Evolutionary conservation across 441 rosid genomes (phyloP), one percentile per base, ranked within the genome.

Genomic region (Manihot esculenta): DNA sequence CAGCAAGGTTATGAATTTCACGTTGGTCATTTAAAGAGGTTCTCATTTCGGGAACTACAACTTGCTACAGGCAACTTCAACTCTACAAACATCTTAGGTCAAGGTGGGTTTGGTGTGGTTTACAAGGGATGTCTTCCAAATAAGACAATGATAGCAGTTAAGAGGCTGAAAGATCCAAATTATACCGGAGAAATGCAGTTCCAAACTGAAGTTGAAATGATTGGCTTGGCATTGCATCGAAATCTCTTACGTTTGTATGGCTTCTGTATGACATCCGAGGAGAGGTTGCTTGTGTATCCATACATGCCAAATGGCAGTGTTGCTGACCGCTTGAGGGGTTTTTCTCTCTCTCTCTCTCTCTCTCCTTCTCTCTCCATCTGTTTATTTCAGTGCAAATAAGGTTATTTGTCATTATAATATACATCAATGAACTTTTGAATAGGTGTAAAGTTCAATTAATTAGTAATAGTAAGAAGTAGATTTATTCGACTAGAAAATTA

Each of bases 301-400:
- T 94, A 85, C 57, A 94, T 94, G 96, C 96, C 92, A 45, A 91
- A 94, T 84, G 98, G 98, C 66, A 91, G 97, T 17, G 96, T 89
- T 1, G 97, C 97, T 50, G 98, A 94, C 71, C 87, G 99, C 44
- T 72, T 91, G 51, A 84, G 93, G 90, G 97, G 97, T 90, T 72
- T 62, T 20, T 71, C 21, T 55, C 7, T 51, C 33, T 5, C 47
- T 47, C 47, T n/a, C n/a, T n/a, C n/a, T n/a, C n/a, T n/a, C n/a
- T n/a, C n/a, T n/a, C n/a, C n/a, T n/a, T n/a, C n/a, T n/a, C n/a
- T n/a, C n/a, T n/a, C n/a, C 59, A 18, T n/a, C 27, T 20, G 14
- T 20, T 53, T 21, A 30, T 30, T 35, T 35, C 3, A 35, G 5
- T 45, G 53, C 33, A 44, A 63, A 38, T 60, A 21, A 35, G 7